Conservation (phyloP, 352 stramenopile genomes). For the Phytophthora litchii region DNA sequence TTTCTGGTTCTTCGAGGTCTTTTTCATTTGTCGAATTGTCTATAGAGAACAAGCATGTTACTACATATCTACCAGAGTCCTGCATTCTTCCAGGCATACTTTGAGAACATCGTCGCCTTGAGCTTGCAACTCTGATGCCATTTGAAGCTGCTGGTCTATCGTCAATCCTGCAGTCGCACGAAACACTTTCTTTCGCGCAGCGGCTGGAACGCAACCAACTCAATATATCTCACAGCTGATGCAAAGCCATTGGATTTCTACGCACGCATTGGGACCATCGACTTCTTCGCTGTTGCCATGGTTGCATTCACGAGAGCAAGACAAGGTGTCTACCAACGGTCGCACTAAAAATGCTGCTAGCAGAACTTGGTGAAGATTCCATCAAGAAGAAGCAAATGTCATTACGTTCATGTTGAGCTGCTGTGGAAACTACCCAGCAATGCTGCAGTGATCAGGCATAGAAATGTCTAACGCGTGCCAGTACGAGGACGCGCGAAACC, state of each 20-base stretch:
- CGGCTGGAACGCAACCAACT: constrained; percentile 11
- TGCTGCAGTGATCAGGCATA: not conserved
- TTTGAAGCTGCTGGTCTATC: constrained; percentile 65
- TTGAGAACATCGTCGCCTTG: constrained; percentile 60
- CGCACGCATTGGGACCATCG: constrained; percentile 6
- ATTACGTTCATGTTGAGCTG: constrained; percentile 20
- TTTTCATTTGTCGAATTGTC: constrained; percentile 76
- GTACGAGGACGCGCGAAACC: constrained; percentile 71
- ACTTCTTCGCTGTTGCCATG: constrained; percentile 16
- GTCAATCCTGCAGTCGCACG: constrained; percentile 66
- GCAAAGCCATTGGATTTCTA: not conserved
- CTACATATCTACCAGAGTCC: not conserved
- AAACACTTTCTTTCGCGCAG: constrained; percentile 64
- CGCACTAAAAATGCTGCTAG: constrained; percentile 16
- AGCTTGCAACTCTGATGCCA: constrained; percentile 55
- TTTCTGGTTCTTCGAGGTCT: constrained; percentile 64
- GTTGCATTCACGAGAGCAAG: not conserved
- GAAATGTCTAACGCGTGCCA: constrained; percentile 55
- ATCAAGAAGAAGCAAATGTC: constrained; percentile 13
- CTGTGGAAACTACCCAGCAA: not conserved
- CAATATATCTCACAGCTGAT: not conserved
- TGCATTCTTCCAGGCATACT: constrained; percentile 21
- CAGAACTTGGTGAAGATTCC: not conserved
- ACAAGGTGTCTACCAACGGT: constrained; percentile 9
- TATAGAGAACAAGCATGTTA: constrained; percentile 17